These are phyloP conservation scores for Volvox carteri DNA, from an alignment of 163 green algal genomes.

Conservation along the genomic window DNA sequence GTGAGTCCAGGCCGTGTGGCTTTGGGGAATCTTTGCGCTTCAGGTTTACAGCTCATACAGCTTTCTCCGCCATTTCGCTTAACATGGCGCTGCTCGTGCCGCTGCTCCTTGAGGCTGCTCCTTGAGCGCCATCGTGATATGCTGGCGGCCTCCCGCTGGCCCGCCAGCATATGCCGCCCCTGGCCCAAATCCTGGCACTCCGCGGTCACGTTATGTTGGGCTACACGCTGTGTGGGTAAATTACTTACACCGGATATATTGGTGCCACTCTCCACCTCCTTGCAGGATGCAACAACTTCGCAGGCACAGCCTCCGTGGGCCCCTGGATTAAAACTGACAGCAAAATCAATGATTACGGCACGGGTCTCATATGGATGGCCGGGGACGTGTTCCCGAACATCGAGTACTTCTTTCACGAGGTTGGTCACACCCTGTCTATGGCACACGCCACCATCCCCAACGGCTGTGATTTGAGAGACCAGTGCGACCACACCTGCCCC, in stretches of 20 bases:
- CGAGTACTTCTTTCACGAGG: conserved; percentile 40
- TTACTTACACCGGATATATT: not conserved
- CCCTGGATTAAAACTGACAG: not conserved
- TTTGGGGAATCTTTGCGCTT: too few species aligned
- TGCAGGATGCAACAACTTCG: conserved; percentile 18
- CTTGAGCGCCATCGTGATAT: too few species aligned
- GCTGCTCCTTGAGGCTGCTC: too few species aligned
- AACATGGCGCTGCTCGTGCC: too few species aligned
- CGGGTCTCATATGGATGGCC: conserved; percentile 24
- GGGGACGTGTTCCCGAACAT: conserved; percentile 12
- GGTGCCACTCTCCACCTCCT: not conserved
- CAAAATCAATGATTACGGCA: conserved; percentile 12
- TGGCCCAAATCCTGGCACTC: too few species aligned
- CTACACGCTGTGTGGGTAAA: not conserved
- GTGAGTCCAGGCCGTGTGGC: too few species aligned
- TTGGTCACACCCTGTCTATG: conserved; percentile 24
- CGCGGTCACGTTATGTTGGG: too few species aligned
- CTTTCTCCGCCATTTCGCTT: too few species aligned
- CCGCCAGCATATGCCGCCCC: too few species aligned
- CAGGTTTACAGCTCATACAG: too few species aligned
- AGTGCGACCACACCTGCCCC: conserved; percentile 43
- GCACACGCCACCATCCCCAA: conserved; percentile 26
- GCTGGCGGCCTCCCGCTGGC: too few species aligned
- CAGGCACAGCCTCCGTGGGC: not conserved
- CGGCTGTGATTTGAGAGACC: not conserved